Evolutionary conservation across 345 rosid genomes (phyloP).

Genomic region (Clausena lansium): DNA sequence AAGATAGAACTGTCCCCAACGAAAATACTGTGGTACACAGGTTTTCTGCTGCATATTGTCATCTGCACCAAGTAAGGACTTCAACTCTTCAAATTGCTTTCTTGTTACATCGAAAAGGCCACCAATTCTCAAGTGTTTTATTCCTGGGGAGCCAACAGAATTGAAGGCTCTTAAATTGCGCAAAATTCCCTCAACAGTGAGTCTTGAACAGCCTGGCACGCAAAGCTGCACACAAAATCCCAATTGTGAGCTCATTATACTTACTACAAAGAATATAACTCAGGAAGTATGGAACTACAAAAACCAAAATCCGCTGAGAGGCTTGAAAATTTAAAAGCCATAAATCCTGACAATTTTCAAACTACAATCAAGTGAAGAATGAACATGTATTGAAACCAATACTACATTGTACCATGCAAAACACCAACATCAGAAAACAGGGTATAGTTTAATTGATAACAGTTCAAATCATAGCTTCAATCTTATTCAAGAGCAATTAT

Average conservation of each 20-base stretch:
- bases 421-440: background rate
- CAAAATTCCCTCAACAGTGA: slow-evolving; percentile 66
- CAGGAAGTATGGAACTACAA: background rate
- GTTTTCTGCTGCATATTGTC: slow-evolving; percentile 25
- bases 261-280: slow-evolving; percentile 8
- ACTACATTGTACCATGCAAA: background rate
- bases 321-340: background rate
- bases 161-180: slow-evolving; percentile 55
- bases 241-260: slow-evolving; percentile 11
- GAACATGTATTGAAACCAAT: background rate
- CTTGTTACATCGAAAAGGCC: slow-evolving; percentile 65
- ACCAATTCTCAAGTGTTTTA: slow-evolving; percentile 75
- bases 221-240: slow-evolving; percentile 52
- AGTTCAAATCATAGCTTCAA: background rate
- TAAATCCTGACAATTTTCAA: background rate
- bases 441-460: too few species aligned
- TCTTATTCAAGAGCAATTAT: background rate
- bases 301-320: background rate
- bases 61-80: slow-evolving; percentile 48
- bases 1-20: slow-evolving; percentile 48
- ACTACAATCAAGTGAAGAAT: background rate
- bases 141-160: slow-evolving; percentile 38
- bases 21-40: slow-evolving; percentile 61
- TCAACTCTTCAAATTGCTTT: slow-evolving; percentile 64
- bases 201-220: slow-evolving; percentile 81